Base-by-base conservation (phyloP, 1,284 basidiomycete species). In the Ganoderma resinaceum region DNA sequence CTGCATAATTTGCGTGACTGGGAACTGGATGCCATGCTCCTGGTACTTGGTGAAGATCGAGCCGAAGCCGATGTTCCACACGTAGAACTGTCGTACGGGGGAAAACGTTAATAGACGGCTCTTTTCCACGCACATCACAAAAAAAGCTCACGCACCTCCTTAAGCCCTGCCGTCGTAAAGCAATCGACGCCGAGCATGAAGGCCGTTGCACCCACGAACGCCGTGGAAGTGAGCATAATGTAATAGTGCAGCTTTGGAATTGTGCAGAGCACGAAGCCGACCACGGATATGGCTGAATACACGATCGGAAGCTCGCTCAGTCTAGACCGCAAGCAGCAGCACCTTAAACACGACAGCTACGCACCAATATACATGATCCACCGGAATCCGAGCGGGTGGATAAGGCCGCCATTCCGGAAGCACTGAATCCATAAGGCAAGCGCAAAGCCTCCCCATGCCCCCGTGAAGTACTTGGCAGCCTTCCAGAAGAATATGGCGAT, bases 121-220 rank as follows among this genome's bases (percentile, higher is more conserved):
- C 37, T 26, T 63, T 46, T 9, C 52, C 49, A 52, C 26, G 7
- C 37, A 33, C 49, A 66, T 38, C 55, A 42, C 33, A 68, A 31
- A 60, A 57, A 37, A 42, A 67, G 29, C 26, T 18, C 49, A 78
- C 79, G 72, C 72, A 93, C 93, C 86, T 98, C 97, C 83, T 98
- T 98, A 67, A 98, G 86, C 31, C 93, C 94, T 5, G 92, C 94
- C 7, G 94, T 92, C 3, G 95, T 94, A 79, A 91, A 98, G 80
- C 97, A 98, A 80, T 99, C 97, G 62, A 98, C 89, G 11, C 96
- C 96, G 26, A 98, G 85, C 68, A 96, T 95, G 77, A 97, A 91
- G 0, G 95, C 92, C n/a, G 93, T 93, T n/a, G 95, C 91, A 29
- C 97, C 97, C 66, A 97, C 92, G 73, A 94, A 86, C 33, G 94